These are phyloP conservation scores for Heterobasidion parviporum DNA, from an alignment of 1,284 basidiomycete genomes.

Conservation along the genomic window DNA sequence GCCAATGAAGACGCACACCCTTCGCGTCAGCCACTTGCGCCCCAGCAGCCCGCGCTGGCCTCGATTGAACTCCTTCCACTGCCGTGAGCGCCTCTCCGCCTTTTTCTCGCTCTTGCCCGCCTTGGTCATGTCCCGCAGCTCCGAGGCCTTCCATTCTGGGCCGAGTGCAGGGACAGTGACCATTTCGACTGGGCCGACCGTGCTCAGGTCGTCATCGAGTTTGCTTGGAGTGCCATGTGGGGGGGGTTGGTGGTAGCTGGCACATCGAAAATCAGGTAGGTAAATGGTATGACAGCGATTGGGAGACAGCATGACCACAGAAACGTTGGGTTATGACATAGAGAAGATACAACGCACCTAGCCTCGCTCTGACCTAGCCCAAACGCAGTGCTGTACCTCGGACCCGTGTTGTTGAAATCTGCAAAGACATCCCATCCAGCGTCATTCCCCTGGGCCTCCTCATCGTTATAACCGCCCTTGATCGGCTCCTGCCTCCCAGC, in stretches of 20 bases:
- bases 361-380: conserved; percentile 23
- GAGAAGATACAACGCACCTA: conserved; percentile 20
- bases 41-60: conserved; percentile 73
- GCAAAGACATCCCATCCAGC: conserved; percentile 78
- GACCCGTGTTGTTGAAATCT: conserved; percentile 86
- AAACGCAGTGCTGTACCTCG: conserved; percentile 64
- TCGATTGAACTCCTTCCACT: conserved; percentile 65
- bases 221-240: conserved; percentile 19
- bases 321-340: too few relatives aligned
- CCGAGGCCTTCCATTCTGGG: conserved; percentile 75
- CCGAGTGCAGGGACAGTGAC: conserved; percentile 85
- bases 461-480: conserved; percentile 64
- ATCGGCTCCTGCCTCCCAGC: conserved; percentile 63
- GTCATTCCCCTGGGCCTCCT: conserved; percentile 32
- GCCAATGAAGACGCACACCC: conserved; percentile 54
- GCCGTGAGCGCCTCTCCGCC: conserved; percentile 43
- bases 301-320: neutral
- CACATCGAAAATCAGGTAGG: neutral
- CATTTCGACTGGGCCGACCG: conserved; percentile 56
- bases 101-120: conserved; percentile 53
- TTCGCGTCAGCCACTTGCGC: conserved; percentile 59
- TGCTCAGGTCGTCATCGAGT: conserved; percentile 27
- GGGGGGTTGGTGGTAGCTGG: conserved; percentile 22
- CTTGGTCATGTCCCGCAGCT: conserved; percentile 69
- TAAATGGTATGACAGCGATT: neutral